A percentile compares a stretch with the other conserved stretches of the same genome.
These are phyloP conservation scores for Orbilia ellipsospora DNA, from an alignment of 2,329 filamentous ascomycete species.

Conservation along the genomic window DNA sequence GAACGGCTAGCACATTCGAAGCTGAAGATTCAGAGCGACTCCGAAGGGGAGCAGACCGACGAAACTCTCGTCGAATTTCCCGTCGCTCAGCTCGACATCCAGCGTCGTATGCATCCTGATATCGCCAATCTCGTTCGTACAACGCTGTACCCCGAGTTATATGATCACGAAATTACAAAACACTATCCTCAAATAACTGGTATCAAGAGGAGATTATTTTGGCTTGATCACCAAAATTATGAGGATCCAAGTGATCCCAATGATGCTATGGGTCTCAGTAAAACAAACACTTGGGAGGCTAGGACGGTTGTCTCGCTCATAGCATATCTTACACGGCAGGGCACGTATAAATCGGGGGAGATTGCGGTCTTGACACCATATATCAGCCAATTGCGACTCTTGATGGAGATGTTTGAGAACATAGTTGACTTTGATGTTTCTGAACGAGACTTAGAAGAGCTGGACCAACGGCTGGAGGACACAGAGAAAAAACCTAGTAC, in stretches of 20 bases:
- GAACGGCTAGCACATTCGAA: constrained; percentile 67
- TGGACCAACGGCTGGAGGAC: constrained; percentile 67
- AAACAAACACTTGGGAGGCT: constrained; percentile 58
- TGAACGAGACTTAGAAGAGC: constrained; percentile 60
- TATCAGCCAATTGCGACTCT: constrained; percentile 60
- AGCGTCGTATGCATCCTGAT: constrained; percentile 74
- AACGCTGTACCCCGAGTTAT: constrained; percentile 69
- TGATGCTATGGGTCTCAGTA: constrained; percentile 61
- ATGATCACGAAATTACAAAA: constrained; percentile 65
- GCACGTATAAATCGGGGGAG: constrained; percentile 69
- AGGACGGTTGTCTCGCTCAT: constrained; percentile 62
- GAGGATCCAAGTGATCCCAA: constrained; percentile 63
- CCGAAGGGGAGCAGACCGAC: neutral
- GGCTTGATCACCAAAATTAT: constrained; percentile 70
- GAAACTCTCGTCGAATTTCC: constrained; percentile 60
- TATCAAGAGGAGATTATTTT: constrained; percentile 69
- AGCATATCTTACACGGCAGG: constrained; percentile 64
- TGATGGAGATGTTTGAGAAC: constrained; percentile 57
- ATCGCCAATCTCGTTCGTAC: constrained; percentile 71
- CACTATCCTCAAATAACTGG: constrained; percentile 67
- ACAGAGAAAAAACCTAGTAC: constrained; percentile 61
- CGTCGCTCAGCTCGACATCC: constrained; percentile 67
- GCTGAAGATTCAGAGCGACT: constrained; percentile 5
- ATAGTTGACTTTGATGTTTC: constrained; percentile 61
- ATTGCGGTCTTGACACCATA: constrained; percentile 78